Evolutionary conservation across 768 basidiomycete genomes (phyloP).

Genomic region (Leccinellum luteum): DNA sequence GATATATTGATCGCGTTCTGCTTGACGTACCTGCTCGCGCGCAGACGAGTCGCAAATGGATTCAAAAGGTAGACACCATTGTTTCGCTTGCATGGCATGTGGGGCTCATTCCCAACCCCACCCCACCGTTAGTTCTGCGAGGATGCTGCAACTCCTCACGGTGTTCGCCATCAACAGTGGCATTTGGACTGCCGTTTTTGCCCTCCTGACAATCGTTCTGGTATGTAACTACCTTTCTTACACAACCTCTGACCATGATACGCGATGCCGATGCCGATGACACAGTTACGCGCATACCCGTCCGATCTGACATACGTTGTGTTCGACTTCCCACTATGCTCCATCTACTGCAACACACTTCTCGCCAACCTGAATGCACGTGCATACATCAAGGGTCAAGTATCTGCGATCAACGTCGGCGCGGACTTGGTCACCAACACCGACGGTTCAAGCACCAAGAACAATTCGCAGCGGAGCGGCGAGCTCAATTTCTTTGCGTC

Average conservation of each 20-base stretch:
- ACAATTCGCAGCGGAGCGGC: not conserved
- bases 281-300: not conserved
- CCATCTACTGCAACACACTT: constrained; percentile 3
- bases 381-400: constrained; percentile 2
- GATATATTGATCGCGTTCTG: constrained; percentile 1
- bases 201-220: not conserved
- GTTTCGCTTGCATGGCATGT: not conserved
- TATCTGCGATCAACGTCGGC: not conserved
- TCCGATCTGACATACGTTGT: not conserved
- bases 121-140: not conserved
- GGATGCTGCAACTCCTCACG: constrained; percentile 1
- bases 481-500: constrained; percentile 1
- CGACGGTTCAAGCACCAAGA: not conserved
- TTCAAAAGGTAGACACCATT: not conserved
- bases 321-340: constrained; percentile 1
- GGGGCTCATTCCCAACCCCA: not conserved
- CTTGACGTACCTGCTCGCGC: constrained; percentile 1
- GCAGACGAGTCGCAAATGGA: not conserved
- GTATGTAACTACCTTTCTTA: not conserved
- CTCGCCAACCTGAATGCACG: constrained; percentile 6
- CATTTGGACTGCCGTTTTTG: constrained; percentile 2
- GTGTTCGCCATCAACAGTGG: constrained; percentile 7
- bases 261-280: not conserved
- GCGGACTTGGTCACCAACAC: not conserved
- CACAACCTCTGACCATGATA: not conserved